Evolutionary conservation across 257 asterid species (phyloP).

Genomic region (Solanum piurae): DNA sequence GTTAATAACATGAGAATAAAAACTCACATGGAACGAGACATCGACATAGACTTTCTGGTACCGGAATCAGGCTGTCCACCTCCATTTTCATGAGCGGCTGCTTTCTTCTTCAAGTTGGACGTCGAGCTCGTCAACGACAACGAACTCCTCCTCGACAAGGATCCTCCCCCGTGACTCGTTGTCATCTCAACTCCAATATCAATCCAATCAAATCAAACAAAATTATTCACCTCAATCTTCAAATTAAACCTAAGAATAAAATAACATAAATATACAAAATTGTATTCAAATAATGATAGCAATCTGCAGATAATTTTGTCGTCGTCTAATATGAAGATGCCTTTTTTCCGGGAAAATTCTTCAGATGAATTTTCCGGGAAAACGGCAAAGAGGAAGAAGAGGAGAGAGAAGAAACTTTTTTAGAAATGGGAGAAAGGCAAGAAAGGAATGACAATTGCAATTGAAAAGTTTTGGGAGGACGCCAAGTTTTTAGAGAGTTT

Average conservation of each 20-base stretch:
- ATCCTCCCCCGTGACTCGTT: slow-evolving; percentile 14
- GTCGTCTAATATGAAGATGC: neutral
- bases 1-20: neutral
- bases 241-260: neutral
- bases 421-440: neutral
- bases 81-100: neutral
- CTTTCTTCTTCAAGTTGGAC: neutral
- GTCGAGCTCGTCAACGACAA: neutral
- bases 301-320: neutral
- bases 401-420: neutral
- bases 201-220: neutral
- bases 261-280: neutral
- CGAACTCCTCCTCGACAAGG: slow-evolving; percentile 13
- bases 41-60: neutral
- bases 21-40: slow-evolving; percentile 8
- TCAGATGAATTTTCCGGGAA: slow-evolving; percentile 1
- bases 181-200: neutral
- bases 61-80: slow-evolving; percentile 4
- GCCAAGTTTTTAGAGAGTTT: neutral
- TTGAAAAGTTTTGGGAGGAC: neutral
- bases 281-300: neutral
- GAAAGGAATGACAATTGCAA: neutral
- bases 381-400: neutral
- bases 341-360: neutral
- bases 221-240: neutral